Base-by-base conservation (phyloP, 2,329 filamentous ascomycete genomes). In the Drechmeria coniospora region DNA sequence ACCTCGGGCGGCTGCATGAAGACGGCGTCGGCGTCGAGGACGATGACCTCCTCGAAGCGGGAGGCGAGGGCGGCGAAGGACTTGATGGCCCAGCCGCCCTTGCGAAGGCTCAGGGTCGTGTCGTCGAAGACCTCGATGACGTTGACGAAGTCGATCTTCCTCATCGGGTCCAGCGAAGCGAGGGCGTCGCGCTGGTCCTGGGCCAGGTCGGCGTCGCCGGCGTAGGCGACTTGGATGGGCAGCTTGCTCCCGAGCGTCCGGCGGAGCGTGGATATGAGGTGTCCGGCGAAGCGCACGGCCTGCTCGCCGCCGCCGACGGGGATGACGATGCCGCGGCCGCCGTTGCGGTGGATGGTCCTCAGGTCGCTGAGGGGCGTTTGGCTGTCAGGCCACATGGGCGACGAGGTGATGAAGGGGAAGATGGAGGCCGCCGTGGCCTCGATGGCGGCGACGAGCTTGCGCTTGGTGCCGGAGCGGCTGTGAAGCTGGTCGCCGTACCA, bases 81-180 rank as follows among this genome's bases (percentile, higher is more conserved):
- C 25, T 60, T 59, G 26, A 57, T 50, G 10, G 55, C 56, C 52
- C 54, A 58, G 2, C 46, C 47, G 3, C 49, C 49, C 10, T 43
- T 22, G 5, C 35, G 34, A 3, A 56, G 37, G 0, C 42, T 37
- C 15, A 54, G 16, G 1, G 41, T 43, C 1, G 26, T 22, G 12
- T 56, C 50, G 19, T 52, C 38, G 9, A 57, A 52, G 1, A 54
- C 43, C 0, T 36, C 40, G 5, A 45, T 31, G 5, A 54, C 38
- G 30, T 56, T 43, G 11, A 56, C 12, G 23, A 54, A 49, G 6
- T 45, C 41, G 2, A 53, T 36, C 1, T 38, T 36, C 1, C 31
- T 20, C 0, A 41, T 32, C 2, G 40, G 38, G 3, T 42, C 31
- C 4, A 43, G 32, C 1, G 28, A 21, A 2, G 30, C 28, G 3